Evolutionary conservation across 306 rosid genomes (phyloP), one percentile per base, ranked within the genome.

Genomic region (Vigna trinervia): DNA sequence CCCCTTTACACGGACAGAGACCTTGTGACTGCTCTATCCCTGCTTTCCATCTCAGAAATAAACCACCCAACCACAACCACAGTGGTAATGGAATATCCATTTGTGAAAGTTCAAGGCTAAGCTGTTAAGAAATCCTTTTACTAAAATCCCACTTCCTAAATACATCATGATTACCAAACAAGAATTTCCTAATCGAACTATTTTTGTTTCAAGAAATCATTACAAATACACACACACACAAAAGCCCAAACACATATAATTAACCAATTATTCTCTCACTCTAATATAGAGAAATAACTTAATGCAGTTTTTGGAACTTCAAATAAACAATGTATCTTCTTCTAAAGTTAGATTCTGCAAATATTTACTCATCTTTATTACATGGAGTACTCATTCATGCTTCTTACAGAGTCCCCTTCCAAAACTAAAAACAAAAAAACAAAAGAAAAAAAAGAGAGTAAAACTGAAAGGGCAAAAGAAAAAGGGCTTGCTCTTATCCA

Each of bases 331-430:
- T 28, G 32, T 36, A 34, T 34, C 17, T n/a, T 15, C 12, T 34
- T 70, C 7, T 14, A 26, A 32, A 62, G 41, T 6, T 71, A 61
- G 56, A 34, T 48, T 38, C 22, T 69, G 51, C 58, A 84, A 78
- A 84, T 77, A 78, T 83, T 71, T 71, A 65, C 71, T 28, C 45
- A 13, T 30, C 12, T 45, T 64, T 85, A 85, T 85, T 81, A 81
- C 81, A 47, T 32, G 6, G 64, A 62, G 48, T 17, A 77, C 45
- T 67, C 75, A 38, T 17, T 28, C 39, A 51, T 73, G 73, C 69
- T 65, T 76, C 71, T 80, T 67, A 52, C 83, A 73, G 9, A 80
- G n/a, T 65, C 68, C 48, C 78, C 38, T 39, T 70, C 28, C 87
- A 76, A 30, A 47, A 47, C 48, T 61, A 39, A 58, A 53, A 8